phyloP scores from a whole-genome alignment of 441 rosid genomes.

The Dalechampia spathulata region DNA sequence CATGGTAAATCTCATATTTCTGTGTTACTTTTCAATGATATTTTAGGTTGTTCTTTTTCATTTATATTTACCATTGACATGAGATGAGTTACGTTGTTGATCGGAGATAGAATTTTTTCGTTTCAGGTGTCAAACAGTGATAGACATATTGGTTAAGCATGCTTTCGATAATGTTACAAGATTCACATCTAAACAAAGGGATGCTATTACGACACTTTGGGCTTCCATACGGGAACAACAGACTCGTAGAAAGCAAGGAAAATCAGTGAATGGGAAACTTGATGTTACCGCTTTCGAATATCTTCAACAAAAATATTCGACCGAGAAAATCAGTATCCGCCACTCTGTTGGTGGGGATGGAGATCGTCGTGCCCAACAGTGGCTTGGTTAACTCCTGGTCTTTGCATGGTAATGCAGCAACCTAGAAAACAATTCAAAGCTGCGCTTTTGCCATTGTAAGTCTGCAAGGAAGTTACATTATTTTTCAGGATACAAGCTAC shows the following conservation, averaged over 20 bases:
- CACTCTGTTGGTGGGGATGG: slow-evolving; percentile 82
- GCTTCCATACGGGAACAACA: slow-evolving; percentile 78
- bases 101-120: not conserved
- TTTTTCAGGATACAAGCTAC: no score
- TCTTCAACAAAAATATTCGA: slow-evolving; percentile 78
- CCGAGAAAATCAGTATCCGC: slow-evolving; percentile 78
- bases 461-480: no score
- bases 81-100: not conserved
- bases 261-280: slow-evolving; percentile 79
- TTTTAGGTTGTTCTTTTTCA: not conserved
- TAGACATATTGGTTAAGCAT: slow-evolving; percentile 92
- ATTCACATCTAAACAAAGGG: slow-evolving; percentile 74
- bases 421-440: slow-evolving; percentile 13
- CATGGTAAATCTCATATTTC: slow-evolving; percentile 45
- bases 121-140: slow-evolving; percentile 90
- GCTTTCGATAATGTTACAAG: slow-evolving; percentile 70
- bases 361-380: slow-evolving; percentile 83
- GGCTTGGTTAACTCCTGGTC: slow-evolving; percentile 58
- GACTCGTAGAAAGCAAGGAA: slow-evolving; percentile 80
- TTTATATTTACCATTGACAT: no score
- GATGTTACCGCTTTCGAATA: slow-evolving; percentile 81
- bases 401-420: not conserved
- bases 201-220: slow-evolving; percentile 82
- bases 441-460: no score
- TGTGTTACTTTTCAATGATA: not conserved